Evolutionary conservation across 768 basidiomycete species (phyloP).

Genomic region (Termitomyces sp.): DNA sequence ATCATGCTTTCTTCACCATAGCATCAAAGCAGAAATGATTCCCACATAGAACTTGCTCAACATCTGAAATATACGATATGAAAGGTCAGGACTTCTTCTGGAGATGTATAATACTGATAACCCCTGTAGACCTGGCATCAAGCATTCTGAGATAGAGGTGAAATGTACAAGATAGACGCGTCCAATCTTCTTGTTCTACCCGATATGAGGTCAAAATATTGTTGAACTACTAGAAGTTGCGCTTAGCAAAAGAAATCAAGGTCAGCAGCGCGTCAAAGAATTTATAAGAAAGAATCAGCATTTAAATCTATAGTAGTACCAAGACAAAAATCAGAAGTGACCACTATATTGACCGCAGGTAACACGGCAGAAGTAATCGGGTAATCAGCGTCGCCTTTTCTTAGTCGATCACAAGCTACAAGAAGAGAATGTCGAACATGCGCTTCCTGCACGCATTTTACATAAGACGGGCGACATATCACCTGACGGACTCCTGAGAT

Average conservation of each 20-base stretch:
- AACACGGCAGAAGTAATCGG: not conserved
- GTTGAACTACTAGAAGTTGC: not conserved
- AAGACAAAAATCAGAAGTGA: not conserved
- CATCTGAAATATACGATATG: no score
- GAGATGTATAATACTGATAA: not conserved
- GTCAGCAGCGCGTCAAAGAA: no score
- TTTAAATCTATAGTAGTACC: not conserved
- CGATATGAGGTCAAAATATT: not conserved
- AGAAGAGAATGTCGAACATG: not conserved
- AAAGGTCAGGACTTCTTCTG: not conserved
- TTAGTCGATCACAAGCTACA: not conserved
- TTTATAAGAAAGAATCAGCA: no score
- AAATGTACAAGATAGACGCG: not conserved
- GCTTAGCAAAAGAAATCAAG: no score
- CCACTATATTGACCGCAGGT: not conserved
- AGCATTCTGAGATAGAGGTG: not conserved
- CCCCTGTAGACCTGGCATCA: not conserved
- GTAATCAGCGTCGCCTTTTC: not conserved
- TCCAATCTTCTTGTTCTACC: not conserved
- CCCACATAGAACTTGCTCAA: not conserved
- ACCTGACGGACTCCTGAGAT: not conserved
- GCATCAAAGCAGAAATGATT: not conserved
- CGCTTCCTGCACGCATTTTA: not conserved
- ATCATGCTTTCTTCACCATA: not conserved
- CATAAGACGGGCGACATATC: not conserved